These are phyloP conservation scores for Candida manassasensis DNA, from an alignment of 805 yeast species.

Conservation along the genomic window DNA sequence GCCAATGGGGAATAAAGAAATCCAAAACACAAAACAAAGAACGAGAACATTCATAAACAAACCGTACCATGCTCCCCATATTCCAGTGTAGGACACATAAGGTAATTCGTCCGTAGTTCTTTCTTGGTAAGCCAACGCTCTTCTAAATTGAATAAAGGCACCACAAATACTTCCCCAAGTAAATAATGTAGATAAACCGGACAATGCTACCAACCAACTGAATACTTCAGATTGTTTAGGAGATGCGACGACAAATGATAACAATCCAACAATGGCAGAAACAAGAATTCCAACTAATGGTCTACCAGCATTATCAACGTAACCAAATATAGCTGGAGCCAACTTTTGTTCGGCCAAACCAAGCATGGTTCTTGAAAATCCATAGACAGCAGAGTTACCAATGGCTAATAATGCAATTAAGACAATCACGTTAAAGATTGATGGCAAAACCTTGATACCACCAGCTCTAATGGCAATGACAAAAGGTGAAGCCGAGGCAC, in stretches of 20 bases:
- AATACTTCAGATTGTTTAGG: conserved; percentile 33
- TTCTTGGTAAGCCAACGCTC: conserved; percentile 32
- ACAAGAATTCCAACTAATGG: conserved; percentile 35
- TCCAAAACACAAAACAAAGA: conserved; percentile 31
- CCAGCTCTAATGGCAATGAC: conserved; percentile 40
- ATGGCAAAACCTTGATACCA: conserved; percentile 38
- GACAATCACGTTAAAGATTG: conserved; percentile 40
- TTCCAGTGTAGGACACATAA: conserved; percentile 47
- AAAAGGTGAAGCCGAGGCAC: conserved; percentile 37
- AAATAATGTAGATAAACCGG: conserved; percentile 33
- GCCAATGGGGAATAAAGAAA: conserved; percentile 28
- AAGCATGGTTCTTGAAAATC: conserved; percentile 38
- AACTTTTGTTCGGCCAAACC: conserved; percentile 38
- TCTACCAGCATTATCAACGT: conserved; percentile 37
- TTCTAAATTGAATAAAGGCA: conserved; percentile 31
- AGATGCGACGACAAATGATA: conserved; percentile 39
- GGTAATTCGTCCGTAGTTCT: conserved; percentile 47
- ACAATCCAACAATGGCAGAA: conserved; percentile 31
- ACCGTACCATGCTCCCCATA: conserved; percentile 26
- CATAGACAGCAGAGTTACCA: conserved; percentile 41
- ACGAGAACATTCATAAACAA: conserved; percentile 22
- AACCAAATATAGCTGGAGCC: conserved; percentile 31
- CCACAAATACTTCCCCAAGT: conserved; percentile 32
- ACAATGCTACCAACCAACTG: conserved; percentile 30
- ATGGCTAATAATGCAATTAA: conserved; percentile 38